Percentiles rank a stretch among this genome's conserved stretches.
These are phyloP conservation scores for Suillus alpinus DNA, from an alignment of 768 basidiomycete genomes.

Conservation along the genomic window DNA sequence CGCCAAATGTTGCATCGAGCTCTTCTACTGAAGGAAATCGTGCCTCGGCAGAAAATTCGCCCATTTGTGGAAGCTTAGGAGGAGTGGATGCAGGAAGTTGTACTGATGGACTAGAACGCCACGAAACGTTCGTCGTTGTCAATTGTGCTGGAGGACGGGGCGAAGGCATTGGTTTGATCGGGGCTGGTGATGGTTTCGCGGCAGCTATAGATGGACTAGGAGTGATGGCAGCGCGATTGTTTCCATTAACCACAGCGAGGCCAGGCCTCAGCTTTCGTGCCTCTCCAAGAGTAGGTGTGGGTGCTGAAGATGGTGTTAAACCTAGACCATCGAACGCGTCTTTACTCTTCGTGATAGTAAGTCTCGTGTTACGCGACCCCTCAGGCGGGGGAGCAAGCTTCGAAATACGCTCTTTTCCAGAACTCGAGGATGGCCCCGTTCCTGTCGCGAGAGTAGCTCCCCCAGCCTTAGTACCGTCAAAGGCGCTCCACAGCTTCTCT, in stretches of 20 bases:
- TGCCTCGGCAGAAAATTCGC: constrained; percentile 56
- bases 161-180: constrained; percentile 25
- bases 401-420: constrained; percentile 17
- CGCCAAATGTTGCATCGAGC: constrained; percentile 56
- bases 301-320: constrained; percentile 40
- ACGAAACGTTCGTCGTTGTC: constrained; percentile 15
- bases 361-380: constrained; percentile 30
- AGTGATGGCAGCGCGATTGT: constrained; percentile 19
- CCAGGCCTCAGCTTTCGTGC: constrained; percentile 72
- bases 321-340: constrained; percentile 84
- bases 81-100: constrained; percentile 27
- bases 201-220: constrained; percentile 14
- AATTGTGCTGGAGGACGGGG: constrained; percentile 24
- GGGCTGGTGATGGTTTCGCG: constrained; percentile 16
- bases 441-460: constrained; percentile 1
- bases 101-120: constrained; percentile 16
- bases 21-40: constrained; percentile 89
- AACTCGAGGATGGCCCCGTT: background rate
- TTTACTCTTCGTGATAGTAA: constrained; percentile 40
- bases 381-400: constrained; percentile 26
- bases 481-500: constrained; percentile 53
- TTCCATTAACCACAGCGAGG: constrained; percentile 49
- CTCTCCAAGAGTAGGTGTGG: constrained; percentile 71
- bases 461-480: constrained; percentile 31
- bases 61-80: constrained; percentile 32